These are phyloP conservation scores for Metschnikowia matae DNA, from an alignment of 805 yeast genomes.

Conservation along the genomic window DNA sequence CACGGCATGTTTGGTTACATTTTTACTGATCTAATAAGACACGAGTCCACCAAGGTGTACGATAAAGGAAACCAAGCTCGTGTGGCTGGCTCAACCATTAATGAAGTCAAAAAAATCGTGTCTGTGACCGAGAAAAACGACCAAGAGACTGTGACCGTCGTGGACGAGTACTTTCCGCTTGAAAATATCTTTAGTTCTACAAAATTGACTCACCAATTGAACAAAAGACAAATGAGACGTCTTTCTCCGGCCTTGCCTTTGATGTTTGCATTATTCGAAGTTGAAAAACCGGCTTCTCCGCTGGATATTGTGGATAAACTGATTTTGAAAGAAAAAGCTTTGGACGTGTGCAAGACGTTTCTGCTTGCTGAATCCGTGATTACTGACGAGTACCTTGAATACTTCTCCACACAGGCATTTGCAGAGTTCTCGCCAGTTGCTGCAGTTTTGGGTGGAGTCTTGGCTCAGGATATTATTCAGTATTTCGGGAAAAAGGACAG, in stretches of 20 bases:
- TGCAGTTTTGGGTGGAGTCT: conserved; percentile 83
- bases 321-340: conserved; percentile 22
- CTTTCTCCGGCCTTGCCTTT: conserved; percentile 57
- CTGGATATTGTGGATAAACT: conserved; percentile 24
- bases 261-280: conserved; percentile 55
- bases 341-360: conserved; percentile 28
- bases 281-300: conserved; percentile 21
- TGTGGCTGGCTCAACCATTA: conserved; percentile 46
- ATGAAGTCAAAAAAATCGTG: conserved; percentile 37
- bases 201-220: conserved; percentile 38
- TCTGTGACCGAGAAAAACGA: conserved; percentile 34
- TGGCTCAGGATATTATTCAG: conserved; percentile 89
- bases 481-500: conserved; percentile 67
- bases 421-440: conserved; percentile 79
- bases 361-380: conserved; percentile 43
- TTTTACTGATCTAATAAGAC: conserved; percentile 71
- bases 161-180: conserved; percentile 37
- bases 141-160: conserved; percentile 41
- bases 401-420: conserved; percentile 45
- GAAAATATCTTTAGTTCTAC: conserved; percentile 30
- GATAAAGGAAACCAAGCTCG: conserved; percentile 43
- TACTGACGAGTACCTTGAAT: conserved; percentile 38
- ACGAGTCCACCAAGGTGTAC: conserved; percentile 51
- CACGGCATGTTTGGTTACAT: conserved; percentile 84
- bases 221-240: conserved; percentile 43